These are phyloP conservation scores for Yarrowia sp. DNA, from an alignment of 805 yeast genomes.

Conservation along the genomic window DNA sequence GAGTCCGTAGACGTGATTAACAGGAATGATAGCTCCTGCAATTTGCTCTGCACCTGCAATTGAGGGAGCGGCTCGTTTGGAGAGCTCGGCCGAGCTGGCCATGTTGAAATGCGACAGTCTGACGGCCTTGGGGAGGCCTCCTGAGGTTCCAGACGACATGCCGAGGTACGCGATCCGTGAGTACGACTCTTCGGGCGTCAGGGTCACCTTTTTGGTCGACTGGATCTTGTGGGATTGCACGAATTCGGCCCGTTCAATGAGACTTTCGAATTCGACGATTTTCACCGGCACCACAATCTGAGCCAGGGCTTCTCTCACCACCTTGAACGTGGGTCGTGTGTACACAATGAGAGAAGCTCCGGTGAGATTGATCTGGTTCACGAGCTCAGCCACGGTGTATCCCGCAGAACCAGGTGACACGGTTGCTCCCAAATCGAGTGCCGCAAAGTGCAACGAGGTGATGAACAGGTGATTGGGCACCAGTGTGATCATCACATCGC, in stretches of 20 bases:
- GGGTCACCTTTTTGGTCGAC: slow-evolving; percentile 16
- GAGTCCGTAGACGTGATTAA: slow-evolving; percentile 48
- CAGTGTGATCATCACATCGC: slow-evolving; percentile 29
- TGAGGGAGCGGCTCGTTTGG: slow-evolving; percentile 9
- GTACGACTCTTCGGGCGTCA: slow-evolving; percentile 27
- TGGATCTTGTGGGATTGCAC: slow-evolving; percentile 6
- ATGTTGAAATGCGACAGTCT: slow-evolving; percentile 35
- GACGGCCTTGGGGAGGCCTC: slow-evolving; percentile 35
- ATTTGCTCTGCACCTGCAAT: slow-evolving; percentile 39
- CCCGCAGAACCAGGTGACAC: slow-evolving; percentile 34
- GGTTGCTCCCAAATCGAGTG: slow-evolving; percentile 31
- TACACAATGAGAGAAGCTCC: slow-evolving; percentile 23
- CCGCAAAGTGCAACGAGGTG: slow-evolving; percentile 31
- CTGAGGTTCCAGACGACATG: slow-evolving; percentile 38
- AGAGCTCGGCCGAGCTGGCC: slow-evolving; percentile 24
- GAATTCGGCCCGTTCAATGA: slow-evolving; percentile 7
- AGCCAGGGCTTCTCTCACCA: slow-evolving; percentile 9
- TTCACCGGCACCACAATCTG: slow-evolving; percentile 3
- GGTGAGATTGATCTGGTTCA: slow-evolving; percentile 31
- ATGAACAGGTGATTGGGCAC: slow-evolving; percentile 35
- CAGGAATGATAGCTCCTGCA: slow-evolving; percentile 49
- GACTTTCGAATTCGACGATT: slow-evolving; percentile 26
- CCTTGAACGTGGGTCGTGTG: background rate
- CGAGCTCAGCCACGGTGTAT: slow-evolving; percentile 36
- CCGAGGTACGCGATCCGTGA: slow-evolving; percentile 26